These are phyloP conservation scores for Cucurbita pepo DNA, from an alignment of 306 rosid genomes.

Conservation along the genomic window DNA sequence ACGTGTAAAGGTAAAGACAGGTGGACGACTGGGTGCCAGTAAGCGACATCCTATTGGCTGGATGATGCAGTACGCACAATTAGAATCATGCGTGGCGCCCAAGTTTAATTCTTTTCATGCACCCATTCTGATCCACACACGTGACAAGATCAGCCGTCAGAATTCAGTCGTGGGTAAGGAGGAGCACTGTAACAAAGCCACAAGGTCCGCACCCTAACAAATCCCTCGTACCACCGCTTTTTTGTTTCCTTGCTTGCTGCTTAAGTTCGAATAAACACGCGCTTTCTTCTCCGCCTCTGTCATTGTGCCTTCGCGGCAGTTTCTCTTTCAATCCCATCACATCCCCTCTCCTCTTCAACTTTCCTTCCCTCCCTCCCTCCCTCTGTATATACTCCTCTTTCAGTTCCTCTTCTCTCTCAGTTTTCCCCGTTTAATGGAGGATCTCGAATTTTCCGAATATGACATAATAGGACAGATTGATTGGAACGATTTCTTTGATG, in stretches of 20 bases:
- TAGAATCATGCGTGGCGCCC: too few relatives aligned
- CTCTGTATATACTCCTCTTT: background rate
- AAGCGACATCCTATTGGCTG: too few relatives aligned
- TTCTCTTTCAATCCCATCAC: background rate
- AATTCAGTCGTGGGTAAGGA: too few relatives aligned
- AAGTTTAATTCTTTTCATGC: too few relatives aligned
- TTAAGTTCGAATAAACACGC: background rate
- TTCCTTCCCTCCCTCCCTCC: background rate
- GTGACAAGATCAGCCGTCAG: too few relatives aligned
- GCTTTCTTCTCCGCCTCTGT: background rate
- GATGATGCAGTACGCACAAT: too few relatives aligned
- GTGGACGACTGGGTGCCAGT: too few relatives aligned
- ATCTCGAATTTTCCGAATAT: conserved; percentile 1
- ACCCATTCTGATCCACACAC: too few relatives aligned
- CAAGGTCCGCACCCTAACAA: too few relatives aligned
- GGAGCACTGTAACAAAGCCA: too few relatives aligned
- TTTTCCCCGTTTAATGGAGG: conserved; percentile 14
- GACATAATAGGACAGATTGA: conserved; percentile 15
- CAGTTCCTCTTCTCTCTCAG: background rate
- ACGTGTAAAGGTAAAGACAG: too few relatives aligned
- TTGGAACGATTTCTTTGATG: conserved; percentile 20
- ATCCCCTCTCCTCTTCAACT: background rate
- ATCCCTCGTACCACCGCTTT: too few relatives aligned
- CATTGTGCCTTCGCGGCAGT: background rate
- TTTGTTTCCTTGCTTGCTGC: background rate